Evolutionary conservation across 148 eudicot genomes (phyloP).

Genomic region (Pouteria glomerata): DNA sequence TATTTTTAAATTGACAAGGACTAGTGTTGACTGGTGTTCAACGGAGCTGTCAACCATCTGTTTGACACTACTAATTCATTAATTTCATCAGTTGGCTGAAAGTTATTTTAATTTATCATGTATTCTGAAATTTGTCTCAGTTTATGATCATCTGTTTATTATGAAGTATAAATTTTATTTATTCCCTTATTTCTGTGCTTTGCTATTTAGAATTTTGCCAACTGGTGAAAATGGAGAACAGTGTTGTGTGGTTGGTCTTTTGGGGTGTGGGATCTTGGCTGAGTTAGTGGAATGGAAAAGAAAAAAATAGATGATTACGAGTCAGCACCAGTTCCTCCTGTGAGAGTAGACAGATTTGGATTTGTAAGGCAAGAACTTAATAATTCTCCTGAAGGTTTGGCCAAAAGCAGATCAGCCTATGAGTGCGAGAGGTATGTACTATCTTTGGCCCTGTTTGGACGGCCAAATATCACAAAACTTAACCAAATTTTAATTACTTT

Average conservation of each 20-base stretch:
- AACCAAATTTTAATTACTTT: too few species aligned
- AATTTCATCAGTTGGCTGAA: not conserved
- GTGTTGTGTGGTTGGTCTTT: slow-evolving; percentile 4
- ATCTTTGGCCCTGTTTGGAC: too few species aligned
- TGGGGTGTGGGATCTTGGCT: slow-evolving; percentile 3
- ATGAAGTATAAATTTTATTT: not conserved
- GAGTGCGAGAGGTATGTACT: slow-evolving; percentile 62
- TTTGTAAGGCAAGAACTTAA: slow-evolving; percentile 63
- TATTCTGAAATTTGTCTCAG: not conserved
- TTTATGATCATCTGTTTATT: not conserved
- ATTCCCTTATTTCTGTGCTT: not conserved
- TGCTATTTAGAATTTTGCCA: not conserved
- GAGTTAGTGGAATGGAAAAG: slow-evolving; percentile 56
- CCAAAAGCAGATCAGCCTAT: slow-evolving; percentile 48
- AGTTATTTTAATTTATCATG: not conserved
- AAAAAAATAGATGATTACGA: slow-evolving; percentile 55
- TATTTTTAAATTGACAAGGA: not conserved
- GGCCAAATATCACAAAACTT: too few species aligned
- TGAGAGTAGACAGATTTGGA: slow-evolving; percentile 78
- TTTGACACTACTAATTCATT: not conserved
- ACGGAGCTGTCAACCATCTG: not conserved
- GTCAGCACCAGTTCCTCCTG: slow-evolving; percentile 37
- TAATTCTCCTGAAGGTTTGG: slow-evolving; percentile 50
- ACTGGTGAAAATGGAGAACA: not conserved
- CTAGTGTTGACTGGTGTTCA: not conserved